Base-by-base conservation (phyloP, 176 grass and related monocot genomes). In the Musa beccarii region DNA sequence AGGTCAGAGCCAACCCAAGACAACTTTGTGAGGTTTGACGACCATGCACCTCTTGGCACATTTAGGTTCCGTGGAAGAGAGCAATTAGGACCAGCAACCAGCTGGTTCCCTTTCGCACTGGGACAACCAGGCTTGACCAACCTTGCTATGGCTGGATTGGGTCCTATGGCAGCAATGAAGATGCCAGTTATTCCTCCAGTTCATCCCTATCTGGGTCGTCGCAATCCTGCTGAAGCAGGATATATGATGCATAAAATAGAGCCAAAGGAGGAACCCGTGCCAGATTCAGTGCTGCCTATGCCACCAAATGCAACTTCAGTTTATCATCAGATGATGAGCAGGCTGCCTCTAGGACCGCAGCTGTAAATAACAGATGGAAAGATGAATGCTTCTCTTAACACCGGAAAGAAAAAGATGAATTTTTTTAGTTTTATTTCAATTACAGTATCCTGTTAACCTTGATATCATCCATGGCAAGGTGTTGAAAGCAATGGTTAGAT, bases 261-360 rank as follows among this genome's bases (percentile, higher is more conserved):
- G 53, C 78, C 61, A 4, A 85, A 83, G 75, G 66, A 81, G 53
- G 71, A 81, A 55, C 57, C 54, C 0, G 9, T 16, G 17, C 17
- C 53, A 11, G 67, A 61, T 17, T 19, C 78, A 17, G 16, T 53
- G 53, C 17, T 71, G 53, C 78, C 51, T 10, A 6, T 74, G 70
- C 52, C 59, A 71, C 52, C 59, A 71, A 73, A 72, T 53, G 61
- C 26, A 0, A 57, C 79, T 14, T 22, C 86, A 2, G 51, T 85
- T 81, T 92, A 86, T 72, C 81, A 86, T 74, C 89, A 91, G 83
- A 73, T 85, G 80, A 26, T 92, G 78, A 73, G 78, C 67, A 84
- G 81, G 68, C 59, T 86, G 55, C 75, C 83, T 10, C 59, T 90
- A 74, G 62, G 82, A 71, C 82, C 81, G 49, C 83, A 85, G 72